Base-by-base conservation (phyloP, 2,329 filamentous ascomycete species). In the Talaromyces amestolkiae region DNA sequence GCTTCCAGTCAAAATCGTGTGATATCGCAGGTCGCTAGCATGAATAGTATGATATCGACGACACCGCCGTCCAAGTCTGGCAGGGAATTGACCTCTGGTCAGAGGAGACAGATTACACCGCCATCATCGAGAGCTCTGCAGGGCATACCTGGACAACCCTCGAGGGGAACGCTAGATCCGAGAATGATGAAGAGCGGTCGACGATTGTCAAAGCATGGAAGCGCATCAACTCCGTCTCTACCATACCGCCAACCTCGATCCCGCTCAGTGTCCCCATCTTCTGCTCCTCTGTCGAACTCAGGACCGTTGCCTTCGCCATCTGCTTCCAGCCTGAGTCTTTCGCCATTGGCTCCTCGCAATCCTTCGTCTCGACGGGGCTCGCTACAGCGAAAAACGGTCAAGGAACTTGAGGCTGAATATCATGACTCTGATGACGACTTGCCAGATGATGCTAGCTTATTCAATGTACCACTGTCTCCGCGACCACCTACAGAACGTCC, bases 401-500 rank as follows among this genome's bases (percentile, higher is more conserved):
- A 80, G 67, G 81, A 83, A 51, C 65, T 83, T 27, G 81, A 83
- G 68, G 79, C 78, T 19, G 81, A 83, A 72, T 83, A 81, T 62
- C 76, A 83, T 69, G 81, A 83, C 66, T 82, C 79, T 1, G 81
- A 83, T 65, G 81, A 83, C 58, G 81, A 83, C 24, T 69, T 83
- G 39, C 81, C 81, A 4, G 81, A 83, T 56, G 81, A 83, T 73
- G 78, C 81, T 10, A 81, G 80, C 68, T 69, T 83, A 9, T 83
- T 80, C 79, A 83, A 83, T 65, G 80, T 83, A 19, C 81, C 81
- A 0, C 78, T 83, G 17, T 83, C 81, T 10, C 81, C 81, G 4
- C 76, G 80, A 24, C 76, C 79, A 15, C 70, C 73, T 2, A 74
- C 78, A 31, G 79, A 80, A 64, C 76, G 80, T 22, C 61, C 74